A percentile compares a stretch with the other conserved stretches of the same genome.
phyloP scores from a whole-genome alignment of 1,284 basidiomycete genomes.

The Tylopilus sp. region DNA sequence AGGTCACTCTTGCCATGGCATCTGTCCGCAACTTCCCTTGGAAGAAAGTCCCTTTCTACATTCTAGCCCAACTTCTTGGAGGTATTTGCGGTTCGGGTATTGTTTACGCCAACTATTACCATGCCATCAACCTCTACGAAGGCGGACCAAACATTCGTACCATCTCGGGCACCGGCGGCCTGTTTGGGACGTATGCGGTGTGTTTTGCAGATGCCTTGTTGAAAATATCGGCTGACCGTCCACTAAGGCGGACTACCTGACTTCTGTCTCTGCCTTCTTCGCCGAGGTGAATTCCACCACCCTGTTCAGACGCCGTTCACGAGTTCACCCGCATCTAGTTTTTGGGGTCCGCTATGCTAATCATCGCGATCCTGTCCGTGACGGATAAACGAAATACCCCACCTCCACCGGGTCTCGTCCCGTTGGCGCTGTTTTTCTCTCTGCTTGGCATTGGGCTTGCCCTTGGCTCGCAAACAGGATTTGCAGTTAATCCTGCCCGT shows the following conservation, averaged over 20 bases:
- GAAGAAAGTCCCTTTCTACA: conserved; percentile 71
- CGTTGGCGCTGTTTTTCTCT: conserved; percentile 51
- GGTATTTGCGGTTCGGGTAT: conserved; percentile 62
- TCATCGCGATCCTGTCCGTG: conserved; percentile 43
- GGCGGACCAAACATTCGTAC: conserved; percentile 59
- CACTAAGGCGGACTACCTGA: conserved; percentile 52
- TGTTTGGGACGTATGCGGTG: conserved; percentile 72
- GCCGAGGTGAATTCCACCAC: conserved; percentile 38
- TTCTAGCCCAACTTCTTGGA: conserved; percentile 68
- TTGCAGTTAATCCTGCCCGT: conserved; percentile 60
- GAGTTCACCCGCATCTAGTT: conserved; percentile 37
- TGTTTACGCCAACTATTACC: conserved; percentile 72
- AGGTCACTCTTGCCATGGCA: conserved; percentile 66
- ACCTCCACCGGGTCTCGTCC: conserved; percentile 47
- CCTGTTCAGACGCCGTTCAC: conserved; percentile 7
- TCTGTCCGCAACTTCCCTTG: conserved; percentile 71
- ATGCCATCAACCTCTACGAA: conserved; percentile 68
- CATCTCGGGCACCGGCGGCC: conserved; percentile 55
- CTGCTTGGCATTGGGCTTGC: conserved; percentile 51
- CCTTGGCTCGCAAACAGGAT: conserved; percentile 60
- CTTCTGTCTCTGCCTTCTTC: conserved; percentile 55
- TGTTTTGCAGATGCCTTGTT: conserved; percentile 21
- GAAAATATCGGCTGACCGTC: conserved; percentile 15
- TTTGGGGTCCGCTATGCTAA: conserved; percentile 53
- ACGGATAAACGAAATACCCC: conserved; percentile 47